Evolutionary conservation across 345 rosid genomes (phyloP).

Genomic region (rapeseed (Brassica napus)): Da-Ae NC_063436.1:16261001-16261500

Average conservation of each 20-base stretch:
- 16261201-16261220: constrained; percentile 84
- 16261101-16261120: constrained; percentile 59
- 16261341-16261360: not conserved
- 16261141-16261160: constrained; percentile 96
- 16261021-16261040: constrained; percentile 87
- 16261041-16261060: constrained; percentile 42
- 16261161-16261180: constrained; percentile 88
- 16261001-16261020: constrained; percentile 85
- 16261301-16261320: not conserved
- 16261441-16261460: constrained; percentile 3
- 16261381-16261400: constrained; percentile 92
- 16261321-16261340: constrained; percentile 1
- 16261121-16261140: constrained; percentile 91
- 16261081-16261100: not conserved
- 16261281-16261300: constrained; percentile 48
- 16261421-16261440: constrained; percentile 35
- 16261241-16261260: constrained; percentile 72
- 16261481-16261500: constrained; percentile 21
- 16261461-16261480: constrained; percentile 4
- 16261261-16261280: constrained; percentile 55
- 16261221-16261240: constrained; percentile 84
- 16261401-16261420: constrained; percentile 59
- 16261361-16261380: constrained; percentile 61
- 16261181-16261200: constrained; percentile 89
- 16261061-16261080: constrained; percentile 13